phyloP scores from a whole-genome alignment of 495 filamentous ascomycete species.

The Aspergillus coremiiformis region DNA sequence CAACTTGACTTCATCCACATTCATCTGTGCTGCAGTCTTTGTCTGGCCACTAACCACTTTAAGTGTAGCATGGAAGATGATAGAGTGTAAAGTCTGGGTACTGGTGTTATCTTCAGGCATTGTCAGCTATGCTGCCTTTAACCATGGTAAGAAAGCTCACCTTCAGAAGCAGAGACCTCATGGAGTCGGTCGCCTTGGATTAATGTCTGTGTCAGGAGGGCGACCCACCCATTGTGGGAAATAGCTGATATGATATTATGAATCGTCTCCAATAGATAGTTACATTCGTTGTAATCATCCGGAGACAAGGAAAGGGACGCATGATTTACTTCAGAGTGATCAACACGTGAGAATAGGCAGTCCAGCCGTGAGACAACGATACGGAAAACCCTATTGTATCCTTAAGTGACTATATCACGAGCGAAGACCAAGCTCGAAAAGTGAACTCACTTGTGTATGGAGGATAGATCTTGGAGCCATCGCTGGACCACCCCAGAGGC shows the following conservation, averaged over 20 bases:
- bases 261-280: constrained; percentile 71
- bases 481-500: constrained; percentile 65
- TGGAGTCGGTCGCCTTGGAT: constrained; percentile 26
- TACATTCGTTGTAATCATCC: constrained; percentile 66
- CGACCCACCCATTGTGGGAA: constrained; percentile 38
- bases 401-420: constrained; percentile 8
- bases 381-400: constrained; percentile 32
- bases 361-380: constrained; percentile 36
- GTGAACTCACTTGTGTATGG: constrained; percentile 33
- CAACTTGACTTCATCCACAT: constrained; percentile 36
- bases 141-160: constrained; percentile 16
- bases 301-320: constrained; percentile 21
- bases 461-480: constrained; percentile 72
- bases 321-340: constrained; percentile 7
- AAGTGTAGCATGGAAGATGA: constrained; percentile 32
- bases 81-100: constrained; percentile 32
- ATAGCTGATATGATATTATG: constrained; percentile 57
- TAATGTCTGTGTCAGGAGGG: constrained; percentile 30
- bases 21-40: constrained; percentile 4
- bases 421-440: not conserved
- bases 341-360: constrained; percentile 26
- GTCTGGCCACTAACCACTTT: constrained; percentile 24
- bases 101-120: constrained; percentile 20
- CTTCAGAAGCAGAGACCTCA: constrained; percentile 23
- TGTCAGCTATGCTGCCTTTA: constrained; percentile 3